Base-by-base conservation (phyloP, 768 basidiomycete species). In the Mycena venus region DNA sequence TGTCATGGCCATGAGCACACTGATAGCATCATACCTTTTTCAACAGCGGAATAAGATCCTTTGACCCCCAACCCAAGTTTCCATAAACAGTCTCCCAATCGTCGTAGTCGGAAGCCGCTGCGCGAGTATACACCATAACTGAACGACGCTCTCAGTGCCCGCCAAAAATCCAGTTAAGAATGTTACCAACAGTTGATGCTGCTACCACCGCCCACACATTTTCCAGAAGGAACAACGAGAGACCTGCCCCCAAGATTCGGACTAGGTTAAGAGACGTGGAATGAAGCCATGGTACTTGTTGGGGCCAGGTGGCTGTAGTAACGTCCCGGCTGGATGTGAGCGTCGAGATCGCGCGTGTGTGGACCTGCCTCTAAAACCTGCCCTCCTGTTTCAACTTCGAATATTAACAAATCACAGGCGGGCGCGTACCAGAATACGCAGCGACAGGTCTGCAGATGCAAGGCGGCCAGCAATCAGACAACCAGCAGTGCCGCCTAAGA, bases 181-280 rank as follows among this genome's bases (percentile, higher is more conserved):
- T 5, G 25, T 23, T 17, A 73, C 81, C 56, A 47, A 88, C 88
- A 86, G 65, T 89, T 89, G 31, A 90, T 83, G 55, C 83, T 82
- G 1, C 87, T 88, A 0, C 89, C 89, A 1, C 89, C 89, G 4
- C 89, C 89, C 1, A 90, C 70, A 42, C 82, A 83, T 59, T 84
- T 78, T 3, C 84, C 89, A 8, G 78, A 79, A 5, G 80, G 82
- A 0, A 85, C 78, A 34, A 85, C 38, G 2, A 77, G 49, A 1
- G 80, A 61, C 4, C 89, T 85, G 1, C 85, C 86, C 1, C 76
- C 82, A 14, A 79, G 44, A 34, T 81, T 63, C 25, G 86, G 75
- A 27, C 82, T 80, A 0, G 75, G 63, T 72, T 82, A 84, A 21
- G 83, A 79, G 31, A 78, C 83, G 42, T 88, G 75, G 74, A 82